A percentile compares a stretch with the other conserved stretches of the same genome.
These are phyloP conservation scores for Cutaneotrichosporon daszewskae DNA, from an alignment of 1,284 basidiomycete genomes.

Conservation along the genomic window DNA sequence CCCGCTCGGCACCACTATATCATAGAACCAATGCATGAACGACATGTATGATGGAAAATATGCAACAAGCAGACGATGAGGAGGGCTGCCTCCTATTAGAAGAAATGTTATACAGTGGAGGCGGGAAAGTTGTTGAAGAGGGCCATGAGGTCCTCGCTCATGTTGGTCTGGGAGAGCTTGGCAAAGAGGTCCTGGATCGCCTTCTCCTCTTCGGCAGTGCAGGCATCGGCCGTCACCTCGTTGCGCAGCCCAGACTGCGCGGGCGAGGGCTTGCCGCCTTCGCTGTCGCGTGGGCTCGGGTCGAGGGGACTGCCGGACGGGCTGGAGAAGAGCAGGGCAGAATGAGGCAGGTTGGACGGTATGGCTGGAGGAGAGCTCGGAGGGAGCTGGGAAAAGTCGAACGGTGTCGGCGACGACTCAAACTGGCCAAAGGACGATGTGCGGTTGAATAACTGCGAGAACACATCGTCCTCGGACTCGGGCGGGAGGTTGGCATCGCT, in stretches of 20 bases:
- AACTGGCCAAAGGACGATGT: conserved; percentile 26
- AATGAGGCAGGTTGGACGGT: conserved; percentile 26
- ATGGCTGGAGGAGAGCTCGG: conserved; percentile 34
- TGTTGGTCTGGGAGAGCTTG: conserved; percentile 8
- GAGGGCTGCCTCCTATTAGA: background rate
- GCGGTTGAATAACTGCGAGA: conserved; percentile 34
- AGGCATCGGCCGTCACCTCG: conserved; percentile 5
- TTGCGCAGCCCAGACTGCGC: conserved; percentile 9
- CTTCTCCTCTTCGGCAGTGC: background rate
- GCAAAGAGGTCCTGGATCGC: conserved; percentile 12
- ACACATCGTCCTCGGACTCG: conserved; percentile 30
- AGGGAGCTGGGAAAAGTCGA: conserved; percentile 40
- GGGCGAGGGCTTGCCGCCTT: conserved; percentile 7
- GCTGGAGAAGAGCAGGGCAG: conserved; percentile 28
- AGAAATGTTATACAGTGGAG: too few relatives aligned
- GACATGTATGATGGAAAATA: conserved; percentile 7
- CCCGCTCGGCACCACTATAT: background rate
- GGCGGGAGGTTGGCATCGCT: background rate
- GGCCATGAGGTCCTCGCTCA: conserved; percentile 15
- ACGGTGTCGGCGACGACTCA: conserved; percentile 18
- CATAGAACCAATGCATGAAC: conserved; percentile 10
- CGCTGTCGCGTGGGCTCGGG: conserved; percentile 4
- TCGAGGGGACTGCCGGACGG: conserved; percentile 15
- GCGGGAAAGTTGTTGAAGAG: conserved; percentile 17
- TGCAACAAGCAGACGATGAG: background rate